Base-by-base conservation (phyloP, 1,284 basidiomycete species). In the Malassezia nana region DNA sequence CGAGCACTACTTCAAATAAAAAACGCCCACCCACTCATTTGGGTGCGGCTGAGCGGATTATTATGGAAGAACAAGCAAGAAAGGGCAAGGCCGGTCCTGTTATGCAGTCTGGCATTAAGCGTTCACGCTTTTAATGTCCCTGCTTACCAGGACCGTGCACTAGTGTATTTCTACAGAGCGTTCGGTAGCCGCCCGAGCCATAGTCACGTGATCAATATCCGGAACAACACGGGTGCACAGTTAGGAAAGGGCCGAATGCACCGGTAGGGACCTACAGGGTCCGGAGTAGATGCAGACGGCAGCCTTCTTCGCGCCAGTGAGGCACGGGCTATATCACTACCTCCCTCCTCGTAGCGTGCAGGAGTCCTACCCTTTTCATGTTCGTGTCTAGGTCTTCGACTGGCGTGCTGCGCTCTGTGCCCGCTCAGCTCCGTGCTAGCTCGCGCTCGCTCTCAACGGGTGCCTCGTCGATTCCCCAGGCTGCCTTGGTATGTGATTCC, bases 41-140 rank as follows among this genome's bases (percentile, higher is more conserved):
- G 46, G 66, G 67, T 10, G 64, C 64, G 48, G 69, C 69, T 1
- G 69, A 72, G 44, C 60, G 62, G 41, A 72, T 72, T 54, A 72
- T 68, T 52, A 52, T 60, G 30, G 69, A 72, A 39, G 69, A 72
- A 33, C 45, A 66, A 26, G 38, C 43, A 31, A 30, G 50, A 8
- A 56, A 59, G 44, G 50, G 51, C 40, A 48, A 52, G 58, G 41
- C 50, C 18, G 65, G 63, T 4, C 63, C 65, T 2, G 55, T 56
- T 40, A 63, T 62, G 59, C 59, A 67, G 40, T 55, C 52, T 39
- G 60, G 60, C 18, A 42, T 64, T 46, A 67, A 67, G 48, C 61
- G 65, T 3, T 64, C 60, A 26, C 63, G 65, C 4, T 67, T 67
- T 50, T 67, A 52, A 58, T 25, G 28, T 25, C 28, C 32, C 9